Evolutionary conservation across 164 flowering plant species (phyloP), one percentile per base, ranked within the genome.

Genomic region (Berberis vulgaris): DNA sequence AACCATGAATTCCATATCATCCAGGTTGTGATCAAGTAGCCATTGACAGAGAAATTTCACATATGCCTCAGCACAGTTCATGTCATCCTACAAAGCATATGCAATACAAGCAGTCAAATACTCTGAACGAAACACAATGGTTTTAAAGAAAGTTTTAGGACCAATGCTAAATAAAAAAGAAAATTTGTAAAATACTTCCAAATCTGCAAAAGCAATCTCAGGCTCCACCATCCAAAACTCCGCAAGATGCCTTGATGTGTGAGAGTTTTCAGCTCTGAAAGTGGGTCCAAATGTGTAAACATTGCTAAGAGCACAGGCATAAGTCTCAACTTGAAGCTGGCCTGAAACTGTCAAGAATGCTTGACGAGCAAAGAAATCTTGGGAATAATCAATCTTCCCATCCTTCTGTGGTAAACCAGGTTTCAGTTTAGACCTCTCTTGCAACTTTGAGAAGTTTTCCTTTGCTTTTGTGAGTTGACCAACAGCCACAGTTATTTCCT

Each of bases 201-300:
- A 81, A 65, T 90, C 96, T 39, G 98, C 97, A 83, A 88, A 93
- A 43, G 98, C 97, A 45, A 90, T 79, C 81, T 93, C 98, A 63
- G 98, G 97, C 67, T 93, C 98, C 57, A 93, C 86, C 98, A 90
- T 93, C 98, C 98, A 93, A 67, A 90, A 93, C 65, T 90, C 98
- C 13, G 98, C 98, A 72, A 90, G 76, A 81, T 93, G 98, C 78
- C 98, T 88, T 50, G 98, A 82, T n/a, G 98, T 93, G 65, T 93
- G 97, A 45, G 98, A 93, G 46, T 90, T 64, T 60, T 93, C 98
- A 46, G 98, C 98, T 63, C 98, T 83, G 56, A 93, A 92, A 49
- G 98, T 93, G 39, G 98, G 98, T 26, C 97, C 98, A 80, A 93
- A 93, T 11, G 96, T 93, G 64, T 93, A 93, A 11, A 93, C 98